Conservation (phyloP, 768 basidiomycete genomes). For the Mycena leptocephala region DNA sequence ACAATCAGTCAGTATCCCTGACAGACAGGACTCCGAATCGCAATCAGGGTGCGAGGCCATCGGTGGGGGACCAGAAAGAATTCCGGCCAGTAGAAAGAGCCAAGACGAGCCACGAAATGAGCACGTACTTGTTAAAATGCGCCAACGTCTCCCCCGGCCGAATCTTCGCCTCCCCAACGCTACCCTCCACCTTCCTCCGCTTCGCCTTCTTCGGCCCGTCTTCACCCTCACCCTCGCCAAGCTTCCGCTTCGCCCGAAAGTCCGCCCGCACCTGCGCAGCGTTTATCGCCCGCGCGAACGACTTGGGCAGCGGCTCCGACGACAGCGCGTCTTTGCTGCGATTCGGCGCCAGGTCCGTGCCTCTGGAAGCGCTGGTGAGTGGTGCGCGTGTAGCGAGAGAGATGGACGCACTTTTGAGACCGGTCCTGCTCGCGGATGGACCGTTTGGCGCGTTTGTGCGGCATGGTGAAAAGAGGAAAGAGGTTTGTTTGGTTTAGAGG, state of each 20-base stretch:
- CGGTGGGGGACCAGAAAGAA: too few relatives aligned
- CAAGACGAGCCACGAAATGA: neutral
- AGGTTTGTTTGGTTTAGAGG: slow-evolving; percentile 1
- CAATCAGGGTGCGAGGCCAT: neutral
- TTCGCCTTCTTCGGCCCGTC: slow-evolving; percentile 35
- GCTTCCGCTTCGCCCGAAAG: slow-evolving; percentile 56
- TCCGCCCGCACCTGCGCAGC: slow-evolving; percentile 72
- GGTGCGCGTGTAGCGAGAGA: neutral
- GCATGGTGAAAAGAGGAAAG: slow-evolving; percentile 57
- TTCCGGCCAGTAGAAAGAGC: too few relatives aligned
- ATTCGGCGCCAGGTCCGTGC: slow-evolving; percentile 65
- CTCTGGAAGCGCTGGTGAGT: slow-evolving; percentile 50
- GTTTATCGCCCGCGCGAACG: slow-evolving; percentile 75
- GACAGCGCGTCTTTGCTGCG: slow-evolving; percentile 43
- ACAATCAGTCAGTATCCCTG: neutral
- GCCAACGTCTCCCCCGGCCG: slow-evolving; percentile 80
- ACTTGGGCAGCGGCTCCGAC: slow-evolving; percentile 81
- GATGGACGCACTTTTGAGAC: slow-evolving; percentile 57
- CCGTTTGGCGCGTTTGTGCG: slow-evolving; percentile 77
- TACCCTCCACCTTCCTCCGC: slow-evolving; percentile 31
- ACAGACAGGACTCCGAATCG: too few relatives aligned
- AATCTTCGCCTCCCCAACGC: slow-evolving; percentile 56
- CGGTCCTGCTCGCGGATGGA: slow-evolving; percentile 62
- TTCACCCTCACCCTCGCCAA: slow-evolving; percentile 36
- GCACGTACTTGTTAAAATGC: slow-evolving; percentile 81